phyloP scores from a whole-genome alignment of 2,329 filamentous ascomycete genomes.

The Trichoderma citrinoviride region DNA sequence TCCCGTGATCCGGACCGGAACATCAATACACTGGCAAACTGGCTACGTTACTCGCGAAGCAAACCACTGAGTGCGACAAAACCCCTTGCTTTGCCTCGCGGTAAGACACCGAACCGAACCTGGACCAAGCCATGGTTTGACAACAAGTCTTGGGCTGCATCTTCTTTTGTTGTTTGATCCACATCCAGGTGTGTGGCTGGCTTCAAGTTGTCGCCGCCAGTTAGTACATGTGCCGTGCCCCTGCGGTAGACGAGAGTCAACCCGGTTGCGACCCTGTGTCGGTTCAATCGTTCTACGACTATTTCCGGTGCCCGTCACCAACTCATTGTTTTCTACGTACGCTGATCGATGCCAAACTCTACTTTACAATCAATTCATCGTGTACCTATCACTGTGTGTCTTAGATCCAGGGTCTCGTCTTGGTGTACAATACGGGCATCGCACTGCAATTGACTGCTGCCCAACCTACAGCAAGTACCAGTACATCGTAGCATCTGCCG shows the following conservation, averaged over 20 bases:
- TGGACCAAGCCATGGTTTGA: slow-evolving; percentile 4
- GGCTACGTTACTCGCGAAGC: neutral
- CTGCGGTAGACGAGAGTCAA: neutral
- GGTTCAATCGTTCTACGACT: too few relatives aligned
- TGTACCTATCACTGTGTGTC: too few relatives aligned
- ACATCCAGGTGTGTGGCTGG: neutral
- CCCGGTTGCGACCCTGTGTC: neutral
- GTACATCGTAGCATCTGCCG: neutral
- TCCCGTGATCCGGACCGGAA: neutral
- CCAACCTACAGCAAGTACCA: neutral
- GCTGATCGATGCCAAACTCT: too few relatives aligned
- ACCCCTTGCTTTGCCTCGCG: neutral
- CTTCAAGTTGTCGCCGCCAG: neutral
- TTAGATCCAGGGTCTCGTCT: too few relatives aligned
- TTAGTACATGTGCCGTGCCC: neutral
- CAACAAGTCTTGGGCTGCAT: slow-evolving; percentile 3
- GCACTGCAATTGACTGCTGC: neutral
- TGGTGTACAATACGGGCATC: neutral
- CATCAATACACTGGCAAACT: too few relatives aligned
- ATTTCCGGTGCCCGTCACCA: too few relatives aligned
- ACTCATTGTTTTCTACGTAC: neutral
- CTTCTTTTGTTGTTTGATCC: neutral
- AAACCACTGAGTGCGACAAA: neutral
- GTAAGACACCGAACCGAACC: neutral
- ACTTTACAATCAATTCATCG: too few relatives aligned